phyloP scores from a whole-genome alignment of 2,329 filamentous ascomycete species.

The Aureobasidium sp. region DNA sequence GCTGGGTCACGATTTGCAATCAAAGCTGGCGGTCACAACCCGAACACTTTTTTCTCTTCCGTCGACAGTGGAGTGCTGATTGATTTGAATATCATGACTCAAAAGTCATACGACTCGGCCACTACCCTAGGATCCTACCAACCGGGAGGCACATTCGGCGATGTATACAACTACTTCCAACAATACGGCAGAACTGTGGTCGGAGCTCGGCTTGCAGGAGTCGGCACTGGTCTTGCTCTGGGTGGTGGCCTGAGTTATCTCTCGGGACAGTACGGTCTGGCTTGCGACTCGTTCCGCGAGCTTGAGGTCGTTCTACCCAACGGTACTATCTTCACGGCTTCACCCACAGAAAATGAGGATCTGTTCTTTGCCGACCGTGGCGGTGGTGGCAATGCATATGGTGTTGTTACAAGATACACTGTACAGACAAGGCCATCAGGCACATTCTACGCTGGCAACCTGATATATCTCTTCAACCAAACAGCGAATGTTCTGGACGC shows the following conservation, averaged over 20 bases:
- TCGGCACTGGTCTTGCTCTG: conserved; percentile 12
- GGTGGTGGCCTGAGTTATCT: conserved; percentile 16
- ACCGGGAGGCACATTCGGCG: conserved; percentile 6
- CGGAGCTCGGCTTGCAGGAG: neutral
- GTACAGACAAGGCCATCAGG: conserved; percentile 1
- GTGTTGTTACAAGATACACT: conserved; percentile 19
- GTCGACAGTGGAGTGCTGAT: conserved; percentile 2
- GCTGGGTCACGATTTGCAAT: conserved; percentile 4
- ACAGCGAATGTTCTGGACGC: conserved; percentile 25
- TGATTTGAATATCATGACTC: conserved; percentile 8
- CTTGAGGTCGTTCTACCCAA: conserved; percentile 46
- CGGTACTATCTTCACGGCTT: conserved; percentile 43
- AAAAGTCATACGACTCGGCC: neutral
- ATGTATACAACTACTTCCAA: neutral
- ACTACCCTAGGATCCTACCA: neutral
- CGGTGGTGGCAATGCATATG: conserved; percentile 41
- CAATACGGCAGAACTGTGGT: neutral
- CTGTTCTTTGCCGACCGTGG: conserved; percentile 49
- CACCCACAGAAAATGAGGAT: conserved; percentile 37
- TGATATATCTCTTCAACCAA: conserved; percentile 20
- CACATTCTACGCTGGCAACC: conserved; percentile 12
- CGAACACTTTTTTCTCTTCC: conserved; percentile 8
- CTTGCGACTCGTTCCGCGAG: conserved; percentile 6
- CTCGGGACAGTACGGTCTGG: conserved; percentile 9
- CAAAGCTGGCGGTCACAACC: conserved; percentile 3